Conservation (phyloP, 805 yeast genomes). For the Dipodascopsis uninucleata region DNA sequence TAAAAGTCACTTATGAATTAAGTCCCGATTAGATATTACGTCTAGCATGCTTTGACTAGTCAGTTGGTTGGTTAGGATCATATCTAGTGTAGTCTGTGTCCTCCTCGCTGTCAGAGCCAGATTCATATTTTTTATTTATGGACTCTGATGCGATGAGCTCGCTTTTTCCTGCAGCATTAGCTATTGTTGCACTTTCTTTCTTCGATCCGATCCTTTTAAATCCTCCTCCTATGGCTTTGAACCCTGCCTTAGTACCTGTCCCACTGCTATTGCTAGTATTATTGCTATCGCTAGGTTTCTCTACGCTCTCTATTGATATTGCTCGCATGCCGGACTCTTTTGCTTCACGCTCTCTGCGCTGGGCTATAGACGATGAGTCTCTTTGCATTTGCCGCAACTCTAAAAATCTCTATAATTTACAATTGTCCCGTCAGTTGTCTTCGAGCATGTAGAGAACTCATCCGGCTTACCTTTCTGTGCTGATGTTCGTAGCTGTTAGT, state of each 20-base stretch:
- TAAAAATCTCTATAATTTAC: conserved; percentile 10
- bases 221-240: conserved; percentile 12
- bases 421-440: neutral
- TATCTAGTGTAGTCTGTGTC: conserved; percentile 19
- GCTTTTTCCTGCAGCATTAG: conserved; percentile 1
- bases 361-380: conserved; percentile 11
- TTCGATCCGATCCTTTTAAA: conserved; percentile 14
- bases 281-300: neutral
- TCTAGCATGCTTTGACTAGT: too few relatives aligned
- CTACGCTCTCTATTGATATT: conserved; percentile 8
- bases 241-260: conserved; percentile 8
- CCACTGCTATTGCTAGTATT: neutral
- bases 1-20: too few relatives aligned
- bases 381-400: conserved; percentile 26
- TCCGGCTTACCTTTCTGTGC: conserved; percentile 19
- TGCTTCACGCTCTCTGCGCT: conserved; percentile 21
- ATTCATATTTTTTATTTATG: neutral
- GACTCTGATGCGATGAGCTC: too few relatives aligned
- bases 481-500: conserved; percentile 26
- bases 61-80: conserved; percentile 23
- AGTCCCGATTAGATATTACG: too few relatives aligned
- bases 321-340: conserved; percentile 21
- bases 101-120: conserved; percentile 17
- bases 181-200: neutral
- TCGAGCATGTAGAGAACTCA: neutral